Conservation (phyloP, 352 stramenopile species). For the Achlya hypogyna region DNA sequence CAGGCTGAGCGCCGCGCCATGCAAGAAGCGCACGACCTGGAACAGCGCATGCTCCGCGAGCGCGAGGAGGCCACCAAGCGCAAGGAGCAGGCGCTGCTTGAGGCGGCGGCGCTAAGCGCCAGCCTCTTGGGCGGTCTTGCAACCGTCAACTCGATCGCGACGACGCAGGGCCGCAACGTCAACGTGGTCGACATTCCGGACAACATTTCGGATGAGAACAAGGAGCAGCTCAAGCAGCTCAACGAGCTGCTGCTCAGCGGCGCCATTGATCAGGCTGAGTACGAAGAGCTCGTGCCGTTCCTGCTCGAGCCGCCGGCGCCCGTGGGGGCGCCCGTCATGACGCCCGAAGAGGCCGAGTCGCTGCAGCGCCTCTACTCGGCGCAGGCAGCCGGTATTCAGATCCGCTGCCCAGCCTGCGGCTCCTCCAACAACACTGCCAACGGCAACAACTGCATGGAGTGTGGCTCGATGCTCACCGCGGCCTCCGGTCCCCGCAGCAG, state of each 20-base stretch:
- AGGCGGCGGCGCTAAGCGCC: constrained; percentile 68
- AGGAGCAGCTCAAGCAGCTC: constrained; percentile 76
- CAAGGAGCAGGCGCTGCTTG: constrained; percentile 49
- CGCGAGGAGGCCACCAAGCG: constrained; percentile 45
- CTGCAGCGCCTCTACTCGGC: constrained; percentile 66
- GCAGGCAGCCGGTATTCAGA: constrained; percentile 76
- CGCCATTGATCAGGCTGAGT: constrained; percentile 74
- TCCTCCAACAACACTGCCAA: constrained; percentile 84
- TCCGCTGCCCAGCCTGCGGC: constrained; percentile 76
- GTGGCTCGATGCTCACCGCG: constrained; percentile 72
- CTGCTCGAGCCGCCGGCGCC: constrained; percentile 55
- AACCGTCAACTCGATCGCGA: constrained; percentile 50
- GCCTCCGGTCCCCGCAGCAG: constrained; percentile 42
- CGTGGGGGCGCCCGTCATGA: constrained; percentile 50
- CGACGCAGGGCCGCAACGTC: constrained; percentile 35
- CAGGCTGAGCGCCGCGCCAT: constrained; percentile 75
- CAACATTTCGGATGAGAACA: constrained; percentile 75
- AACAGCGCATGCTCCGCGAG: constrained; percentile 45
- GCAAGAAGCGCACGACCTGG: constrained; percentile 54
- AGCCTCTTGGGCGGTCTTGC: constrained; percentile 65
- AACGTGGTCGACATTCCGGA: constrained; percentile 78
- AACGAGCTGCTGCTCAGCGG: constrained; percentile 77
- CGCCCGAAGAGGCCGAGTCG: constrained; percentile 73
- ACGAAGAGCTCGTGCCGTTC: constrained; percentile 84
- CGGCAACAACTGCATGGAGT: constrained; percentile 81